A percentile compares a stretch with the other conserved stretches of the same genome.
Evolutionary conservation across 2,329 filamentous ascomycete genomes (phyloP).

Genomic region (Peltaster fructicola): DNA sequence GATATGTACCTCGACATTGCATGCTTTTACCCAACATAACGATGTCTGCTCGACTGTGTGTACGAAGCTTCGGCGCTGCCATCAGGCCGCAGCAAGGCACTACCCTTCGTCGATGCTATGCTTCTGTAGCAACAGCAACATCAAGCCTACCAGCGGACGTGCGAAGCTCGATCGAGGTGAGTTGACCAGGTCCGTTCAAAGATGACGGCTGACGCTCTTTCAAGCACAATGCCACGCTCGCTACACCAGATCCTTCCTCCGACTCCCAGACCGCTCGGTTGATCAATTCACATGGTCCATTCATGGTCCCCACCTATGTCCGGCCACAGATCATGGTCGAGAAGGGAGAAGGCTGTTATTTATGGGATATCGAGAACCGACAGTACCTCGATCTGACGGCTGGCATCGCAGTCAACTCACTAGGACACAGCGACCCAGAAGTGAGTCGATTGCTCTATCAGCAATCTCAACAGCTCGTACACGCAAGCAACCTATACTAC

Average conservation of each 20-base stretch:
- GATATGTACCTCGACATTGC: too few relatives aligned
- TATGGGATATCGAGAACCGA: conserved; percentile 80
- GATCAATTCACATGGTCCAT: conserved; percentile 58
- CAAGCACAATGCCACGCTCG: conserved; percentile 32
- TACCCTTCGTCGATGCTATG: conserved; percentile 11
- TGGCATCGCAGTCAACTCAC: conserved; percentile 84
- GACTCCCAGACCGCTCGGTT: conserved; percentile 61
- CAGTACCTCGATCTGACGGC: conserved; percentile 89
- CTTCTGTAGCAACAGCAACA: conserved; percentile 22
- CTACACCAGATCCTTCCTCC: conserved; percentile 54
- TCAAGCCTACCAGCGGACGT: conserved; percentile 25
- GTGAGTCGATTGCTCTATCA: conserved; percentile 58
- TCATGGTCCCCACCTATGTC: conserved; percentile 91
- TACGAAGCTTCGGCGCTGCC: conserved; percentile 6
- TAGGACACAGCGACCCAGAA: conserved; percentile 78
- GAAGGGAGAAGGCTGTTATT: conserved; percentile 66
- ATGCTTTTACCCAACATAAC: too few relatives aligned
- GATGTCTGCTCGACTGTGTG: too few relatives aligned
- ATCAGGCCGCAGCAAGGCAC: conserved; percentile 5
- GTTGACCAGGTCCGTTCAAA: conserved; percentile 1
- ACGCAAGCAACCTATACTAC: conserved; percentile 92
- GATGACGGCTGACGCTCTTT: conserved; percentile 5
- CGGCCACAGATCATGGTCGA: conserved; percentile 81
- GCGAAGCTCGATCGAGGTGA: conserved; percentile 16
- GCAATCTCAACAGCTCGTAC: conserved; percentile 52